phyloP scores from a whole-genome alignment of 306 rosid species.

The Glycine latifolia region DNA sequence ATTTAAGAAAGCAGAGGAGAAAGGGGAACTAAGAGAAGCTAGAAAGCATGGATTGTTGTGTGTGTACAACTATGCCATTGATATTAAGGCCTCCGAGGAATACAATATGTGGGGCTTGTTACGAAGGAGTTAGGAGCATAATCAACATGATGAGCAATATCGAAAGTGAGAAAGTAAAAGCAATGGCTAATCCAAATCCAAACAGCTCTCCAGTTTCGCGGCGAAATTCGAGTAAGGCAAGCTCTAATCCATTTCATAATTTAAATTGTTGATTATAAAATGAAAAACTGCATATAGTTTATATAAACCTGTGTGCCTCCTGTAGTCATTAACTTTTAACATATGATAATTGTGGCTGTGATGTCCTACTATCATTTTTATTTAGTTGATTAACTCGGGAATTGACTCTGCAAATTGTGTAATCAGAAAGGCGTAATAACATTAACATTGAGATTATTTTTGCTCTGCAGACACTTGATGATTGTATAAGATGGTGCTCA shows the following conservation, averaged over 20 bases:
- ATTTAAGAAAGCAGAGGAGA: slow-evolving; percentile 32
- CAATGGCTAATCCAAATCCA: neutral
- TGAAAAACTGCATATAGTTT: no score
- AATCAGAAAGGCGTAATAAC: neutral
- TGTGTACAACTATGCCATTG: slow-evolving; percentile 76
- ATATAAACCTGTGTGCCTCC: neutral
- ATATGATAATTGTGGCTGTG: no score
- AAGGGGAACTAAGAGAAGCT: neutral
- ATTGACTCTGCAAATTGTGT: neutral
- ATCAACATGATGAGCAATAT: slow-evolving; percentile 58
- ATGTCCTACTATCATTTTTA: no score
- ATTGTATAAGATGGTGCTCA: slow-evolving; percentile 56
- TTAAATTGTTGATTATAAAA: neutral
- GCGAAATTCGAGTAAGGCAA: slow-evolving; percentile 74
- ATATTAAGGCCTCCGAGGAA: slow-evolving; percentile 88
- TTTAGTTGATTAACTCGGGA: no score
- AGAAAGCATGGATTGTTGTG: slow-evolving; percentile 72
- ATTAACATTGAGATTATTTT: neutral
- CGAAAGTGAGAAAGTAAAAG: slow-evolving; percentile 53
- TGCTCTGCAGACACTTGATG: slow-evolving; percentile 55
- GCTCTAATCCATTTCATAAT: slow-evolving; percentile 54
- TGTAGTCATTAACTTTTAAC: no score
- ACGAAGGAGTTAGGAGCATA: slow-evolving; percentile 77
- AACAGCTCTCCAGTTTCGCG: slow-evolving; percentile 36
- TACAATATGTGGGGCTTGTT: slow-evolving; percentile 76